phyloP scores from a whole-genome alignment of 1,284 basidiomycete genomes.

The Cutaneotrichosporon sp. region DNA sequence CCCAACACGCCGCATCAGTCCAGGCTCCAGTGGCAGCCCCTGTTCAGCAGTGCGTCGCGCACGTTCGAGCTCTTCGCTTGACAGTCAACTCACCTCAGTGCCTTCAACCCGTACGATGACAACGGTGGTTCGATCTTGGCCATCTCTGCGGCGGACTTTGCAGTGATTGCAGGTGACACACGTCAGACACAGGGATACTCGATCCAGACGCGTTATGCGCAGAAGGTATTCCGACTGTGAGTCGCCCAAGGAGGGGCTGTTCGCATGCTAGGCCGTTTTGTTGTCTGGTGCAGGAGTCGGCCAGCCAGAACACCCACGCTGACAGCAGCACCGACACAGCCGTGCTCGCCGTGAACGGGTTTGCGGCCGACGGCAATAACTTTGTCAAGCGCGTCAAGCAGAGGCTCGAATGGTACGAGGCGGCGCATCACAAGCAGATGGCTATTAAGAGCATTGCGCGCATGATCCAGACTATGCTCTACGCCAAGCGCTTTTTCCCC shows the following conservation, averaged over 20 bases:
- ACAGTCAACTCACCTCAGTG: conserved; percentile 24
- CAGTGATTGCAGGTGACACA: conserved; percentile 89
- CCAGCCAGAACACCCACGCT: neutral
- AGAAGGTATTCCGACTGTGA: conserved; percentile 54
- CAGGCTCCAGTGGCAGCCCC: conserved; percentile 30
- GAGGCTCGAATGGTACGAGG: conserved; percentile 91
- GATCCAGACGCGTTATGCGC: conserved; percentile 94
- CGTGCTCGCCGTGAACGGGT: conserved; percentile 88
- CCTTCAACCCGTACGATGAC: conserved; percentile 80
- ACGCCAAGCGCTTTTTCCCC: conserved; percentile 88
- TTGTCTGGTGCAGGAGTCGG: neutral
- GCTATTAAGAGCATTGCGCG: conserved; percentile 84
- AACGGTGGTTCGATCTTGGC: conserved; percentile 93
- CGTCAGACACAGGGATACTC: conserved; percentile 88
- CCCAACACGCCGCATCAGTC: conserved; percentile 18
- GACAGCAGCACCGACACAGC: conserved; percentile 75
- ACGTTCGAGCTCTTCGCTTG: neutral
- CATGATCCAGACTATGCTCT: conserved; percentile 93
- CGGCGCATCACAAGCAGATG: conserved; percentile 91
- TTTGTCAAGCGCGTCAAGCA: conserved; percentile 93
- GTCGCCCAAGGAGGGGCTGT: conserved; percentile 17
- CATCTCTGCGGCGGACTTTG: conserved; percentile 85
- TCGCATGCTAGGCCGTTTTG: too few relatives aligned
- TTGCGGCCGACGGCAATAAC: conserved; percentile 91
- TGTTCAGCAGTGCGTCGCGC: conserved; percentile 37